Base-by-base conservation (phyloP, 108 stramenopile species). In the Conticribra guillardii region DNA sequence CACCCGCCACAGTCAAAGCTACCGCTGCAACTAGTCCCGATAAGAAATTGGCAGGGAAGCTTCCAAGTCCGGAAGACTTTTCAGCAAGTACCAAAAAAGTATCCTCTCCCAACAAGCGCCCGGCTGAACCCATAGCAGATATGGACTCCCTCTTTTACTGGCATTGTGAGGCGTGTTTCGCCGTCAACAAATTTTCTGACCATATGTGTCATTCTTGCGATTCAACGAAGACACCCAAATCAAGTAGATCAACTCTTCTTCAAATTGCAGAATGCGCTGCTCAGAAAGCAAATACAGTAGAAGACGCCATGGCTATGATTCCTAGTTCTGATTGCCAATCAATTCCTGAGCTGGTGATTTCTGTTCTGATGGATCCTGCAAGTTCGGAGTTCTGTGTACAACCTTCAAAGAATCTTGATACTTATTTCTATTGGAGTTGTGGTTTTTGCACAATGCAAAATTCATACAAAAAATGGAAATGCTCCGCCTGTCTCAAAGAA, bases 351-450 rank as follows among this genome's bases (percentile, higher is more conserved):
- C 56, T 31, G 37, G 48, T 80, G 9, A 31, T 75, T 21, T 51
- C 68, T 0, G 31, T 62, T 34, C 37, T 75, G 15, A 44, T 70
- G 15, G 60, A 74, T 27, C 21, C 46, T 26, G 62, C 58, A 32
- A 53, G 56, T 32, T 49, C 45, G 33, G 44, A 23, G 18, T 54
- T 72, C 29, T 68, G 53, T 46, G 21, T 5, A 2, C 22, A 23
- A 17, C 69, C 76, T 11, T 57, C 45, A 11, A 29, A 29, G 21
- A 41, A 59, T 15, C 15, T 78, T 26, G 71, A 78, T 24, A 28
- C 49, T 34, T 78, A 71, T 50, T 80, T 80, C 48, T 80, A 63
- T 22, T 80, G 79, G 79, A 51, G 41, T 45, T 80, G 79, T 23
- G 68, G 69, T 24, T 64, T 28, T 24, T 80, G 79, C 60, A 75